A percentile compares a stretch with the other conserved stretches of the same genome.
phyloP scores from a whole-genome alignment of 2,329 filamentous ascomycete genomes.

The Rhinocladiella mackenziei region DNA sequence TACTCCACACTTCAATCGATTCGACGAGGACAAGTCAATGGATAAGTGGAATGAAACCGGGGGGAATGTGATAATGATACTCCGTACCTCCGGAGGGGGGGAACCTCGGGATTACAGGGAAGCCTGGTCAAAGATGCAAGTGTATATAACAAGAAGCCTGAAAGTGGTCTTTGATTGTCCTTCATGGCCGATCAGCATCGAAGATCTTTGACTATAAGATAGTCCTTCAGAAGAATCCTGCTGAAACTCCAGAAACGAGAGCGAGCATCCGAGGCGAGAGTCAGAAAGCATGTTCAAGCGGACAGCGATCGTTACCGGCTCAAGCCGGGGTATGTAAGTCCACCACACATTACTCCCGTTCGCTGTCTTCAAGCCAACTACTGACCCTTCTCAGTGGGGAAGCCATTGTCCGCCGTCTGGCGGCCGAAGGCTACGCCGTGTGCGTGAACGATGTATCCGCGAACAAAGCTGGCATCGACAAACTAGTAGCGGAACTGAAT shows the following conservation, averaged over 20 bases:
- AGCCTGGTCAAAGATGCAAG: background rate
- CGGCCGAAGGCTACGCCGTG: constrained; percentile 62
- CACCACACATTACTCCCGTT: background rate
- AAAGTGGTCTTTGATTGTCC: no score
- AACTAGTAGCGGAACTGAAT: constrained; percentile 36
- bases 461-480: constrained; percentile 51
- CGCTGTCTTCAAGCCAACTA: background rate
- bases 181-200: no score
- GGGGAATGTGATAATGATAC: background rate
- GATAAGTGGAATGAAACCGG: background rate
- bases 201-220: no score
- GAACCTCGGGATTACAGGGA: constrained; percentile 9
- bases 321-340: constrained; percentile 40
- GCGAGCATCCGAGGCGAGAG: no score
- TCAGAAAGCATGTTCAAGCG: constrained; percentile 21
- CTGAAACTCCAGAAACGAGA: no score
- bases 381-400: constrained; percentile 27
- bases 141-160: constrained; percentile 5
- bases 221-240: no score
- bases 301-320: constrained; percentile 41
- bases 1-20: constrained; percentile 15
- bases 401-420: constrained; percentile 55
- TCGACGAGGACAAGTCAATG: constrained; percentile 8
- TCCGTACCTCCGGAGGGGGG: constrained; percentile 24
- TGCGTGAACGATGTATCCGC: constrained; percentile 60